Evolutionary conservation across 1,139 yeast genomes (phyloP).

Genomic region (Kluyveromyces sp.): DNA sequence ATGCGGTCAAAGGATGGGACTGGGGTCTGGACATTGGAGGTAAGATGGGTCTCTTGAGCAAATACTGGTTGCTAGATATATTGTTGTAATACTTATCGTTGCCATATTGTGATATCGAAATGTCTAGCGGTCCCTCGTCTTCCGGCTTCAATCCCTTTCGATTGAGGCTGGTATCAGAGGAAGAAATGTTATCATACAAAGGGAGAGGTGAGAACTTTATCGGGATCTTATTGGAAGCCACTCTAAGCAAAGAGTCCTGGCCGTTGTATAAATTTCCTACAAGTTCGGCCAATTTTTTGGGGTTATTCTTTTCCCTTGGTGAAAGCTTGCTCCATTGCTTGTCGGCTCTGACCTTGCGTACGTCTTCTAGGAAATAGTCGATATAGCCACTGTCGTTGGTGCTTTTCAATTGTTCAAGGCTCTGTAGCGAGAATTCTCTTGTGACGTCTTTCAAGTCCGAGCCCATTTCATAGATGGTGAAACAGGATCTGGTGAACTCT

Average conservation of each 20-base stretch:
- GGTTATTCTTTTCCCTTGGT: slow-evolving; percentile 19
- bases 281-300: slow-evolving; percentile 20
- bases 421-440: slow-evolving; percentile 14
- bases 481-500: slow-evolving; percentile 18
- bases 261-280: slow-evolving; percentile 22
- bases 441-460: slow-evolving; percentile 20
- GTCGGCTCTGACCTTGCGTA: slow-evolving; percentile 20
- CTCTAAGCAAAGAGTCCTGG: slow-evolving; percentile 24
- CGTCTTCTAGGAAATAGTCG: slow-evolving; percentile 18
- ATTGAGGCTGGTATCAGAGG: slow-evolving; percentile 1
- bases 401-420: slow-evolving; percentile 16
- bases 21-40: neutral
- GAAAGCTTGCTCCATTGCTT: slow-evolving; percentile 22
- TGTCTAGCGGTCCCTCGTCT: neutral
- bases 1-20: slow-evolving; percentile 1
- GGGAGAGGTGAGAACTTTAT: slow-evolving; percentile 7
- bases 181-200: neutral
- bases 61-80: slow-evolving; percentile 13
- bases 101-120: slow-evolving; percentile 9
- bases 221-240: slow-evolving; percentile 14
- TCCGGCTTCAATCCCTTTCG: neutral
- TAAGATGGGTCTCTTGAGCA: slow-evolving; percentile 9
- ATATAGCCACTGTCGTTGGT: slow-evolving; percentile 10
- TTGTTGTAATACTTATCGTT: slow-evolving; percentile 13
- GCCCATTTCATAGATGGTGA: slow-evolving; percentile 19